Evolutionary conservation across 192 early-diverging fungal species (phyloP), one percentile per base, ranked within the genome.

Genomic region (Entomortierella chlamydospora): DNA sequence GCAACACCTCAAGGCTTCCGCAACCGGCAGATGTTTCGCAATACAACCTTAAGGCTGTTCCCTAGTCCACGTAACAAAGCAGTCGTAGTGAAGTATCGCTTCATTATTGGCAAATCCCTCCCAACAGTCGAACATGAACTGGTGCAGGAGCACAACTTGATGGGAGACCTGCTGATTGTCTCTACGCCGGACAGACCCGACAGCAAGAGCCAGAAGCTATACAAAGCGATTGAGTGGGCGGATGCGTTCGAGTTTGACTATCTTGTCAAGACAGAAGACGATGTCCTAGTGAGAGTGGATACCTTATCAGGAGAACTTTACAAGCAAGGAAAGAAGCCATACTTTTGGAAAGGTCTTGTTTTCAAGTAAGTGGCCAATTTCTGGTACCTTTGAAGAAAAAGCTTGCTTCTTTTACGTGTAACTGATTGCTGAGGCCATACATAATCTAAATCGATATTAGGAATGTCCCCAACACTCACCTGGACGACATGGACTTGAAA

Each of bases 201-300:
- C 13, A 76, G 73, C 67, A 72, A 85, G 28, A 85, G 84, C 51
- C 34, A 58, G 42, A 87, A 87, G 28, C 66, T 87, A 22, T 87
- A 87, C 57, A 64, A 74, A 13, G 81, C 81, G 1, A 81, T 87
- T 43, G 84, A 84, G 39, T 87, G 86, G 86, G 62, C 83, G 0
- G 64, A 83, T 41, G 57, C 77, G 13, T 74, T 73, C 30, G 61
- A 85, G 8, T 87, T 81, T 67, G 86, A 87, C 45, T 87, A 84
- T 49, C 61, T 87, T 5, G 70, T 87, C 57, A 87, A 85, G 70
- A 87, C 86, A 1, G 86, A 87, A 11, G 86, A 87, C 43, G 86
- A 87, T 63, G 83, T 87, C 1, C 73, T 87, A 63, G 82, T 87
- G 33, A 72, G 86, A 17, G 84, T 83, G 84, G 86, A 87, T 54